These are phyloP conservation scores for Mikania micrantha DNA, from an alignment of 129 eudicot genomes.

Conservation along the genomic window DNA sequence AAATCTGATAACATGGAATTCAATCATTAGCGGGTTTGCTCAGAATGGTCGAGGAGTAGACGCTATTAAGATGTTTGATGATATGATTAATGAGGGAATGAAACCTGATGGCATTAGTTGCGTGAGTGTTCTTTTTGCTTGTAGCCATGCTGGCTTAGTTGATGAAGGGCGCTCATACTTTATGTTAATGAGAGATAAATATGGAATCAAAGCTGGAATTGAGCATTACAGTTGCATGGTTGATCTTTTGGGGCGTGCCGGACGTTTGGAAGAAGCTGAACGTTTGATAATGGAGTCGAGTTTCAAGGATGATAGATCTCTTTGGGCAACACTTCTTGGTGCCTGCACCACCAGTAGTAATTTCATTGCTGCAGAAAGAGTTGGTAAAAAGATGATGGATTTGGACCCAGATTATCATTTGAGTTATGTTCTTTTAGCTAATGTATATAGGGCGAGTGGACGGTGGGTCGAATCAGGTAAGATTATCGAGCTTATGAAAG, in stretches of 20 bases:
- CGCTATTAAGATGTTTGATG: slow-evolving; percentile 42
- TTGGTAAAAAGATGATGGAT: slow-evolving; percentile 75
- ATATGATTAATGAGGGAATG: slow-evolving; percentile 51
- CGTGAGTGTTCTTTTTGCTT: slow-evolving; percentile 66
- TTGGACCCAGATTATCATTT: slow-evolving; percentile 64
- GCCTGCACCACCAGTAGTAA: slow-evolving; percentile 56
- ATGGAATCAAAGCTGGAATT: slow-evolving; percentile 42
- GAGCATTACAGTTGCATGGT: slow-evolving; percentile 72
- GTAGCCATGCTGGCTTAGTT: slow-evolving; percentile 78
- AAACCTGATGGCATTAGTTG: slow-evolving; percentile 58
- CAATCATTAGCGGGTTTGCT: slow-evolving; percentile 73
- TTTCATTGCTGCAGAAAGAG: slow-evolving; percentile 60
- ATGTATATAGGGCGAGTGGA: slow-evolving; percentile 62
- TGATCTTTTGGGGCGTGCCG: slow-evolving; percentile 74
- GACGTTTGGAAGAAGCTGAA: slow-evolving; percentile 65
- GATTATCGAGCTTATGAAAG: slow-evolving; percentile 54
- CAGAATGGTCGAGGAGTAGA: slow-evolving; percentile 73
- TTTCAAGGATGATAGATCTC: slow-evolving; percentile 39
- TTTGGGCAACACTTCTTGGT: slow-evolving; percentile 90
- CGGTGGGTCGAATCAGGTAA: slow-evolving; percentile 56
- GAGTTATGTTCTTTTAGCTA: slow-evolving; percentile 74
- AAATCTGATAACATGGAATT: slow-evolving; percentile 73
- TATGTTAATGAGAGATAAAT: slow-evolving; percentile 37
- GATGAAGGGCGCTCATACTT: slow-evolving; percentile 56
- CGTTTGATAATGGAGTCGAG: slow-evolving; percentile 40